Conservation (phyloP, 768 basidiomycete genomes). For the Hirschioporus abietinus region DNA sequence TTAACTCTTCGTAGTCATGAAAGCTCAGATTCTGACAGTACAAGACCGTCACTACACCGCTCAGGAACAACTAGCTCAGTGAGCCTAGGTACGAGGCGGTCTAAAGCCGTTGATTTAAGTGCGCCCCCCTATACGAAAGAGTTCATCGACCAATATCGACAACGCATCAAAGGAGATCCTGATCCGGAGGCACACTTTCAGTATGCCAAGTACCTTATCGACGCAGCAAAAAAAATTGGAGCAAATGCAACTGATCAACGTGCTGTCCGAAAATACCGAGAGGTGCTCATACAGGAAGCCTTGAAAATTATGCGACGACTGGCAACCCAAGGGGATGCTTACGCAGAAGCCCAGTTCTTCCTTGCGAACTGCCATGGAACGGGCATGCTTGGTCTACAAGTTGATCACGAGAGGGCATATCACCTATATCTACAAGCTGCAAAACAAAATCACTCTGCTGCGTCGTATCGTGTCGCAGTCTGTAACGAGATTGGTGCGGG, state of each 20-base stretch:
- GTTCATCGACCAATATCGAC: slow-evolving; percentile 96
- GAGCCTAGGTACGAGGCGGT: slow-evolving; percentile 53
- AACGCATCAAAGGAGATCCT: slow-evolving; percentile 94
- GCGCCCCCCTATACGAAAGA: slow-evolving; percentile 90
- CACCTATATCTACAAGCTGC: slow-evolving; percentile 95
- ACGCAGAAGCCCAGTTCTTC: slow-evolving; percentile 97
- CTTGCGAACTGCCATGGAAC: slow-evolving; percentile 96
- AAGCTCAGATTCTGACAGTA: slow-evolving; percentile 43
- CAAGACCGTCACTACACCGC: slow-evolving; percentile 49
- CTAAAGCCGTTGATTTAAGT: slow-evolving; percentile 76
- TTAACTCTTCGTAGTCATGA: slow-evolving; percentile 7
- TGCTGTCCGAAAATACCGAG: slow-evolving; percentile 85
- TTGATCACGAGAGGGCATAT: slow-evolving; percentile 97
- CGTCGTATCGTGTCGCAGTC: slow-evolving; percentile 94
- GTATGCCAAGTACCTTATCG: slow-evolving; percentile 98
- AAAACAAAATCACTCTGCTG: slow-evolving; percentile 94
- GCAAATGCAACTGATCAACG: slow-evolving; percentile 69
- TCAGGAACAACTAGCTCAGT: slow-evolving; percentile 55
- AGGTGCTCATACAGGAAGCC: slow-evolving; percentile 79
- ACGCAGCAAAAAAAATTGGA: slow-evolving; percentile 92
- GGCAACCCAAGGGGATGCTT: slow-evolving; percentile 87
- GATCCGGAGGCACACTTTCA: slow-evolving; percentile 97
- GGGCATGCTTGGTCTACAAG: slow-evolving; percentile 89
- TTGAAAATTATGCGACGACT: slow-evolving; percentile 89
- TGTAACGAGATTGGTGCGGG: slow-evolving; percentile 99